phyloP scores from a whole-genome alignment of 2,329 filamentous ascomycete species.

The Xylariaceae sp. region DNA sequence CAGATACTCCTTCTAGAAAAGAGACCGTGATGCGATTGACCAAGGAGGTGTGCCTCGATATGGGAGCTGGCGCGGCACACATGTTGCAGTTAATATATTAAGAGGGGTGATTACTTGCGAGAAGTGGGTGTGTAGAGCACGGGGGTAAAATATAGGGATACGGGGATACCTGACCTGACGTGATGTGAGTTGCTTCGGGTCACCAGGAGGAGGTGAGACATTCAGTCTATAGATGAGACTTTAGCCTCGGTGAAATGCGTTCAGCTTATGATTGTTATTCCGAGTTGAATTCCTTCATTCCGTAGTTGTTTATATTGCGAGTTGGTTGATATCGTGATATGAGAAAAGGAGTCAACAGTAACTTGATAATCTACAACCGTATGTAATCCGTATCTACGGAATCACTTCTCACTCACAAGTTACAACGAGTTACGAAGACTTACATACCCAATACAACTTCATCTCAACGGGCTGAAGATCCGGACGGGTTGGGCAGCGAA shows the following conservation, averaged over 20 bases:
- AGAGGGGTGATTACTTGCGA: constrained; percentile 9
- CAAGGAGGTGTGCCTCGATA: constrained; percentile 5
- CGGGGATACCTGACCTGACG: no score
- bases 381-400: no score
- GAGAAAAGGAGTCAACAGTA: no score
- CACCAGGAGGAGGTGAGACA: background rate
- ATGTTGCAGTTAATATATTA: background rate
- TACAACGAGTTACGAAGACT: no score
- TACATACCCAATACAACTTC: no score
- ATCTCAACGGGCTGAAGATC: background rate
- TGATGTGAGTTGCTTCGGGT: background rate
- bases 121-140: constrained; percentile 10
- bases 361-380: no score
- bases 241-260: background rate
- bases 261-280: background rate
- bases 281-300: background rate
- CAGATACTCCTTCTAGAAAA: constrained; percentile 1
- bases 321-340: no score
- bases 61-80: constrained; percentile 6
- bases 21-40: constrained; percentile 9
- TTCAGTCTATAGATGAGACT: background rate
- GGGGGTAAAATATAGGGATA: background rate
- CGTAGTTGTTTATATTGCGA: no score
- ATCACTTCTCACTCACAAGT: no score
- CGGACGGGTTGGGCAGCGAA: background rate